Percentiles rank a stretch among this genome's conserved stretches.
These are phyloP conservation scores for Diaporthe humulicola DNA, from an alignment of 2,329 filamentous ascomycete genomes.

Conservation along the genomic window DNA sequence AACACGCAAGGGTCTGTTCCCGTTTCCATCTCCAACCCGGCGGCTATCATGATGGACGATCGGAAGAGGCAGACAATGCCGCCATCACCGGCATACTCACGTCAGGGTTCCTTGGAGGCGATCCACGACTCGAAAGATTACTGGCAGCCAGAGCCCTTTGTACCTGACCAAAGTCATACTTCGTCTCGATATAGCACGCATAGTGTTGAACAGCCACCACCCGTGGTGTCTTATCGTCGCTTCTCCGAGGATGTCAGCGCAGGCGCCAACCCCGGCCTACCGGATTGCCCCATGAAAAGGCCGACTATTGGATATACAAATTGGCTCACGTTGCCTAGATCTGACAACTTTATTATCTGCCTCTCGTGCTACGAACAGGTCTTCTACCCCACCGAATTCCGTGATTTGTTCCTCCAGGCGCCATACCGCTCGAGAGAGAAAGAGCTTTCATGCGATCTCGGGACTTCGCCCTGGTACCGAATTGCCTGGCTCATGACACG, in stretches of 20 bases:
- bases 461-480: conserved; percentile 81
- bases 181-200: conserved; percentile 47
- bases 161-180: not conserved
- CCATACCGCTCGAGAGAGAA: conserved; percentile 68
- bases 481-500: conserved; percentile 86
- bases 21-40: not conserved
- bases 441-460: conserved; percentile 82
- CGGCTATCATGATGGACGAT: conserved; percentile 40
- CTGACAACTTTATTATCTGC: conserved; percentile 83
- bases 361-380: conserved; percentile 81
- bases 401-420: conserved; percentile 74
- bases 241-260: conserved; percentile 66
- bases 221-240: conserved; percentile 62
- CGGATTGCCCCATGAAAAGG: conserved; percentile 77
- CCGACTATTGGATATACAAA: conserved; percentile 76
- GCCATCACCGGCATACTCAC: conserved; percentile 41
- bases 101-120: conserved; percentile 44
- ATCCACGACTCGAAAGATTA: conserved; percentile 45
- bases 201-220: conserved; percentile 51
- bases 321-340: conserved; percentile 83
- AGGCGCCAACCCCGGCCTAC: conserved; percentile 63
- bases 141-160: conserved; percentile 58
- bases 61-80: conserved; percentile 43
- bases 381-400: conserved; percentile 77
- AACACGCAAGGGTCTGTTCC: not conserved